Percentiles rank a stretch among this genome's conserved stretches.
Evolutionary conservation across 768 basidiomycete species (phyloP).

Genomic region (Xerocomellus dryophilus): DNA sequence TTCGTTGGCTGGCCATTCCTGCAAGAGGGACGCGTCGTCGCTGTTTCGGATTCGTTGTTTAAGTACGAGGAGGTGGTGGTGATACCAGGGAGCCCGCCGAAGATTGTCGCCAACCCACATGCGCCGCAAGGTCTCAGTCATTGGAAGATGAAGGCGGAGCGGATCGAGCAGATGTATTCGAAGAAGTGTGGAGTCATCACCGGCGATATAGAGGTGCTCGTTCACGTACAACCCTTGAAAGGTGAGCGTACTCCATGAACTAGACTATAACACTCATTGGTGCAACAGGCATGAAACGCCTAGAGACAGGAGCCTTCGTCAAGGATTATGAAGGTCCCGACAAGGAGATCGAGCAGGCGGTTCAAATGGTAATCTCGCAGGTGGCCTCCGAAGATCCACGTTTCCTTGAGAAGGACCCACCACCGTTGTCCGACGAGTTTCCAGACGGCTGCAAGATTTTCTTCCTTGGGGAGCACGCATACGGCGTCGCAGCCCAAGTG

Average conservation of each 20-base stretch:
- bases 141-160: slow-evolving; percentile 81
- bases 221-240: slow-evolving; percentile 90
- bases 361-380: slow-evolving; percentile 79
- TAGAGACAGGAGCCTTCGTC: slow-evolving; percentile 86
- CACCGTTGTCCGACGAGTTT: slow-evolving; percentile 84
- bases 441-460: slow-evolving; percentile 89
- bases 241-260: slow-evolving; percentile 43
- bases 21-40: slow-evolving; percentile 84
- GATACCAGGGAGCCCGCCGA: slow-evolving; percentile 47
- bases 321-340: slow-evolving; percentile 89
- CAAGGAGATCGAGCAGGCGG: slow-evolving; percentile 81
- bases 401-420: slow-evolving; percentile 76
- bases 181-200: slow-evolving; percentile 87
- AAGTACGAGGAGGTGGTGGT: slow-evolving; percentile 73
- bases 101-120: slow-evolving; percentile 73
- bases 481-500: slow-evolving; percentile 94
- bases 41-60: slow-evolving; percentile 83
- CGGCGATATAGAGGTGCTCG: slow-evolving; percentile 71
- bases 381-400: slow-evolving; percentile 89
- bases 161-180: slow-evolving; percentile 80
- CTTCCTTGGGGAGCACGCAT: slow-evolving; percentile 92
- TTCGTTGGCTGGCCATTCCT: slow-evolving; percentile 95
- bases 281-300: slow-evolving; percentile 73
- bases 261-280: neutral
- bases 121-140: slow-evolving; percentile 58